Evolutionary conservation across 2,329 filamentous ascomycete genomes (phyloP).

Genomic region (Trichoderma arundinaceum): DNA sequence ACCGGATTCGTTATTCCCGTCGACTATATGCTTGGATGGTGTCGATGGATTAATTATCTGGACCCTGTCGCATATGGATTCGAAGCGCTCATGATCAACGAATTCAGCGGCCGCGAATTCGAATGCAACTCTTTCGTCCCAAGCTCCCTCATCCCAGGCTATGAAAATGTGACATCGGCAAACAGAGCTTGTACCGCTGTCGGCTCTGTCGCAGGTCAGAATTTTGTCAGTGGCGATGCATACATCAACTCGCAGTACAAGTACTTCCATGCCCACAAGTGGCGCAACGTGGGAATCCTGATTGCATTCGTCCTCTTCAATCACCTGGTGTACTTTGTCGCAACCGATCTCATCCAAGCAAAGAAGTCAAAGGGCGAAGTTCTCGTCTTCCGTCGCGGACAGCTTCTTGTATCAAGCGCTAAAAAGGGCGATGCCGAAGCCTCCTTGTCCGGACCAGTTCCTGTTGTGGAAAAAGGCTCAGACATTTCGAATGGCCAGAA

Average conservation of each 20-base stretch:
- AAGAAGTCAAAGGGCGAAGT: slow-evolving; percentile 66
- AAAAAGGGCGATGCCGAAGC: slow-evolving; percentile 21
- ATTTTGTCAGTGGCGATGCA: slow-evolving; percentile 33
- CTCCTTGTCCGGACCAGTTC: slow-evolving; percentile 2
- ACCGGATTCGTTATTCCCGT: slow-evolving; percentile 57
- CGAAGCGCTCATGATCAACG: slow-evolving; percentile 69
- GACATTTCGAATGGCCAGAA: slow-evolving; percentile 6
- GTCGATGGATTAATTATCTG: slow-evolving; percentile 70
- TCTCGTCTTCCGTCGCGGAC: slow-evolving; percentile 54
- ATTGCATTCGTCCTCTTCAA: slow-evolving; percentile 57
- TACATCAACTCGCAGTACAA: slow-evolving; percentile 55
- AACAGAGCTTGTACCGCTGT: slow-evolving; percentile 43
- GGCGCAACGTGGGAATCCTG: slow-evolving; percentile 64
- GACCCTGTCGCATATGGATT: slow-evolving; percentile 71
- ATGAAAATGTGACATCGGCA: slow-evolving; percentile 28
- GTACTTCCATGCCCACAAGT: slow-evolving; percentile 56
- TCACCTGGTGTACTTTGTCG: slow-evolving; percentile 54
- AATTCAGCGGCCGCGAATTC: slow-evolving; percentile 55
- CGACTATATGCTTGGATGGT: slow-evolving; percentile 66
- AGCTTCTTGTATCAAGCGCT: neutral
- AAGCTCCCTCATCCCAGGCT: slow-evolving; percentile 39
- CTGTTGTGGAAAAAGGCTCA: slow-evolving; percentile 12
- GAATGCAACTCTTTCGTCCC: slow-evolving; percentile 37
- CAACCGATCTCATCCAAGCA: slow-evolving; percentile 54
- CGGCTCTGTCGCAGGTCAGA: slow-evolving; percentile 53